Evolutionary conservation across 805 yeast species (phyloP), one percentile per base, ranked within the genome.

Genomic region (Saccharomyces paradoxus): DNA sequence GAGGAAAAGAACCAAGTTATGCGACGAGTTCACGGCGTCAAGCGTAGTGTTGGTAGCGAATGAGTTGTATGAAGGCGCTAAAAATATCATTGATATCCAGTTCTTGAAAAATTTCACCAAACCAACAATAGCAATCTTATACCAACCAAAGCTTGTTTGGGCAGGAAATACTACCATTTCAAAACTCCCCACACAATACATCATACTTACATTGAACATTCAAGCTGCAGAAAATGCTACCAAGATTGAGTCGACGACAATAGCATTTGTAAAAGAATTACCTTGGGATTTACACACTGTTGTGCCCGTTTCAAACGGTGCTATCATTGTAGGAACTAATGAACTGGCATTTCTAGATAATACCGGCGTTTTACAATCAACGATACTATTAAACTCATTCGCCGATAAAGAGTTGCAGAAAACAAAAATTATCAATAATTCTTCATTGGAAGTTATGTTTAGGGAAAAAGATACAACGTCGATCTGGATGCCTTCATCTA

Each of bases 341-440:
- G 87, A 86, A 61, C 60, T 91, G 8, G 72, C 89, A 10, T 91
- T 88, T 68, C 79, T 89, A 17, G 96, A 91, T 64, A 82, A 88
- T 41, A 58, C 69, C 0, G 86, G 86, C 22, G 70, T 68, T 13
- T 60, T 80, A 17, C 76, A 71, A 55, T 64, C 72, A n/a, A 53
- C 57, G 2, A 65, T 69, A 21, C 41, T 56, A 10, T 32, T 65
- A 24, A 69, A 69, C 52, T 53, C 68, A 27, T 68, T 50, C 65
- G 77, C 69, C 63, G 69, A 53, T 56, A 79, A 49, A 60, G 63
- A 24, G 85, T 85, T 66, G 77, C 79, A 56, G 67, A 83, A 1
- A 65, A 69, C 49, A 65, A 86, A 58, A 75, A 80, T 58, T 60
- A 79, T 57, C 72, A 85, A 58, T 60, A 67, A 52, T 65, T 76